Evolutionary conservation across 768 basidiomycete genomes (phyloP).

Genomic region (Pisolithus sp.): DNA sequence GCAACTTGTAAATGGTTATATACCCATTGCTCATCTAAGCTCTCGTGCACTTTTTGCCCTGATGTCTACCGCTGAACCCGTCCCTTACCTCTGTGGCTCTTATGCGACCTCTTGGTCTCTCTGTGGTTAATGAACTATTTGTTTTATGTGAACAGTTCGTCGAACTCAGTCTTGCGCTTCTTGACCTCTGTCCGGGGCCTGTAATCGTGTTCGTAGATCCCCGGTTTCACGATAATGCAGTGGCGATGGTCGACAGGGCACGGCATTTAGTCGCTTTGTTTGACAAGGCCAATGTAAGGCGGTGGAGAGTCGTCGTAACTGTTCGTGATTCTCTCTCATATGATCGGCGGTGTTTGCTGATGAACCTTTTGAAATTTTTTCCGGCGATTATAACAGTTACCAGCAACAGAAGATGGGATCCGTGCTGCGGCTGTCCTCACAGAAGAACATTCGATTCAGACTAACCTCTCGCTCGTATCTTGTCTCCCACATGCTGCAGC

Average conservation of each 20-base stretch:
- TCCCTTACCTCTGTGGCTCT: not conserved
- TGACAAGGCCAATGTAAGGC: constrained; percentile 31
- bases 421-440: constrained; percentile 38
- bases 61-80: not conserved
- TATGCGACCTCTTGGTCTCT: not conserved
- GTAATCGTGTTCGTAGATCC: constrained; percentile 50
- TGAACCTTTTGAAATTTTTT: not conserved
- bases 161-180: constrained; percentile 40
- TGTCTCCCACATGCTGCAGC: constrained; percentile 48
- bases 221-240: constrained; percentile 31
- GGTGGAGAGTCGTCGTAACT: constrained; percentile 41
- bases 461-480: constrained; percentile 49
- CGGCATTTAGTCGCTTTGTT: constrained; percentile 36
- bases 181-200: constrained; percentile 40
- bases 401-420: constrained; percentile 52
- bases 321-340: constrained; percentile 30
- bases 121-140: no score
- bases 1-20: not conserved
- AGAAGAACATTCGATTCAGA: constrained; percentile 34
- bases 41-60: not conserved
- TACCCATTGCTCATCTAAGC: not conserved
- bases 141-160: constrained; percentile 34
- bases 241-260: constrained; percentile 39
- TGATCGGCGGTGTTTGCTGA: not conserved
- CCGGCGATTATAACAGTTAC: constrained; percentile 37